Evolutionary conservation across 2,329 filamentous ascomycete species (phyloP).

Genomic region (Monosporascus sp.): DNA sequence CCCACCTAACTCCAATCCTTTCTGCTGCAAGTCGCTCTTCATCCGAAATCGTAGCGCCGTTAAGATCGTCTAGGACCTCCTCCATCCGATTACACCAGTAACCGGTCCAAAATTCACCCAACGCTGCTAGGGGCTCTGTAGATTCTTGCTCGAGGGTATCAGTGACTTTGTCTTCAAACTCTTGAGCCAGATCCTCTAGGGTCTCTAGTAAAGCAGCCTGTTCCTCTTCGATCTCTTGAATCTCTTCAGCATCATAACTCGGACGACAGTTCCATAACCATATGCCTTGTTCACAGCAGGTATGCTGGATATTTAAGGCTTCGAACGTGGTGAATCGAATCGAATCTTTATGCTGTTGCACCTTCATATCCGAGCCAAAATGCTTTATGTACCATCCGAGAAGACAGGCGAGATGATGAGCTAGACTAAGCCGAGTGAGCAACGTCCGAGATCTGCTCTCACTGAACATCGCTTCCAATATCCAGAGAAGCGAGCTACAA

Average conservation of each 20-base stretch:
- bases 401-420: neutral
- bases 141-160: neutral
- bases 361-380: neutral
- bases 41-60: neutral
- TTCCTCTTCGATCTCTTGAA: neutral
- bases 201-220: neutral
- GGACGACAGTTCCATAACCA: too few species aligned
- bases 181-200: neutral
- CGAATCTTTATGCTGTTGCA: neutral
- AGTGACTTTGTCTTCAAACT: neutral
- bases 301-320: neutral
- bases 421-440: too few species aligned
- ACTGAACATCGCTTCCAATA: neutral
- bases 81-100: neutral
- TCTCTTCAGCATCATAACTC: neutral
- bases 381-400: neutral
- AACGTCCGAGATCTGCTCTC: accelerated
- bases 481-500: neutral
- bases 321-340: neutral
- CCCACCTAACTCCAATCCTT: neutral
- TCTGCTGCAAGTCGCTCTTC: neutral
- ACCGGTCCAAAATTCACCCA: neutral
- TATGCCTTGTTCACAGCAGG: too few species aligned
- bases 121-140: neutral
- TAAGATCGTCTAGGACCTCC: neutral